Base-by-base conservation (phyloP, 2,329 filamentous ascomycete species). In the Corniculantispora saksenae region DNA sequence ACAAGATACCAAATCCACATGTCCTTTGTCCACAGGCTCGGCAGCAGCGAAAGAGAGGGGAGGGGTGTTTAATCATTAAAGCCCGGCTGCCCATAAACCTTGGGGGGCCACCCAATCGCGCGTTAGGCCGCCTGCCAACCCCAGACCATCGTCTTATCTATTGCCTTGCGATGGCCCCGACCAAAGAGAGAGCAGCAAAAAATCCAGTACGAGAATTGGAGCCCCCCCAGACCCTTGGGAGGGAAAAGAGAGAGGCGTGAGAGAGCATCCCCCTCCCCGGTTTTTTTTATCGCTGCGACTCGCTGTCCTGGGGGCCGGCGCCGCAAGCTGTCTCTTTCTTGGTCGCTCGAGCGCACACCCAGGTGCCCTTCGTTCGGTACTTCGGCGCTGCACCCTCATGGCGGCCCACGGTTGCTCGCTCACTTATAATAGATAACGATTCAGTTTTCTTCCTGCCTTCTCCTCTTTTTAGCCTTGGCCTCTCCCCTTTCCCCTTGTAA, bases 141-240 rank as follows among this genome's bases (percentile, higher is more conserved):
- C 60, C 60, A 62, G 60, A 55, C 59, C 60, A 54, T 47, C 60
- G 60, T 62, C 60, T 62, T 62, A 62, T 62, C 60, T 62, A 55
- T 62, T 23, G 51, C 60, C 40, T 38, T 54, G 60, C 60, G 51
- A 62, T 54, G 60, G 48, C 15, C 47, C 58, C 43, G n/a, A 43
- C 19, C 56, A 32, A 25, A 40, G 32, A 43, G 21, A 32, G 17
- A 29, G 29, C 53, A 12, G 29, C 38, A 19, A 7, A 38, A 19
- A 7, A 38, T 23, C 3, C 53, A 38, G 53, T 35, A 60, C n/a
- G 29, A 38, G 47, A 35, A 59, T 35, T 48, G n/a, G n/a, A n/a
- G n/a, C n/a, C n/a, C n/a, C 32, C 32, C 32, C 32, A 45, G 57
- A 60, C 19, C 57, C 54, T 21, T 47, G 45, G 13, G 40, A 38